Base-by-base conservation (phyloP, 1,284 basidiomycete genomes). In the Meira nashicola region DNA sequence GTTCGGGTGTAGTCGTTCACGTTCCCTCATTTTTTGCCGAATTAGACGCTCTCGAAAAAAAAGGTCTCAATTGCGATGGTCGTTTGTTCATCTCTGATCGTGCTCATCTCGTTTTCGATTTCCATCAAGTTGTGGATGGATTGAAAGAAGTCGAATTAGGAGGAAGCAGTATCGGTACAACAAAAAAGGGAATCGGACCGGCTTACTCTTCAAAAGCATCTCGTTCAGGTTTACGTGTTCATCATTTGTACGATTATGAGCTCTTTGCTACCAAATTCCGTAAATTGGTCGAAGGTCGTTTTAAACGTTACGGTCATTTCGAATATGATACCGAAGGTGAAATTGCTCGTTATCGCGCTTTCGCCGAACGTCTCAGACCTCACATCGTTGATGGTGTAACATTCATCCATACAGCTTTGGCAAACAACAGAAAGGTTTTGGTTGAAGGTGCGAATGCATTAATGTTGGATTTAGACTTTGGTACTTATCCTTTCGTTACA, bases 101-200 rank as follows among this genome's bases (percentile, higher is more conserved):
- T 65, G 92, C 94, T 1, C 92, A 95, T 69, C 87, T 98, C 65
- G 94, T 98, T 49, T 92, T 97, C 75, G 94, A 97, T 80, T 98
- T 98, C 80, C 94, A 98, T 81, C 94, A 98, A 82, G 95, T 97
- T 73, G 95, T 98, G 43, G 95, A 98, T 76, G 95, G 95, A 15
- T 82, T 98, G 73, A 98, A 98, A 80, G 94, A 98, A 80, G 90
- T 93, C 50, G 94, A 98, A 80, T 85, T 97, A 14, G 95, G 95
- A 39, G 90, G 90, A 17, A 87, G 73, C 59, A 82, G 89, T 79
- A 97, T 98, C 78, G 94, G 94, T 50, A 98, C 94, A 46, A 98
- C 94, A 58, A 92, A 90, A 85, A 93, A 89, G 80, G 94, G 94
- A 57, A 97, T 98, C 76, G 94, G 95, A 80, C 94, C 94, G 81